Evolutionary conservation across 176 grass and related monocot species (phyloP).

Genomic region (Oryza meridionalis): DNA sequence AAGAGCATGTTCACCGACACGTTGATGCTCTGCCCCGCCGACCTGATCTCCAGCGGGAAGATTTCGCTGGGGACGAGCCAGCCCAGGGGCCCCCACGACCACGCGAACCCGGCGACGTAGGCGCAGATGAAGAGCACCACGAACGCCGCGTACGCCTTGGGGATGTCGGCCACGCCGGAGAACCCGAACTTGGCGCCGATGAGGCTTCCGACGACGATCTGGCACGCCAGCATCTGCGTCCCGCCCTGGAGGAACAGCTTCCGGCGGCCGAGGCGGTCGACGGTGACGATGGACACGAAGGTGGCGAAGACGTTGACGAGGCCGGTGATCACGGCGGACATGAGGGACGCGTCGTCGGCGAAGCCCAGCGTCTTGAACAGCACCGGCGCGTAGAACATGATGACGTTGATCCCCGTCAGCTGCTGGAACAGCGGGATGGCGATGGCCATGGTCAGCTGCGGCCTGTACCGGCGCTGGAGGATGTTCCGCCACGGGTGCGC

Average conservation of each 20-base stretch:
- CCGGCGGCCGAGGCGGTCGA: conserved; percentile 67
- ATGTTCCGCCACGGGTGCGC: conserved; percentile 79
- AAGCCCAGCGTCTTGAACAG: conserved; percentile 92
- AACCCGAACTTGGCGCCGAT: conserved; percentile 88
- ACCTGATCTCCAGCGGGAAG: conserved; percentile 96
- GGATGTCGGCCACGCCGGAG: conserved; percentile 62
- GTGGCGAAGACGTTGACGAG: conserved; percentile 91
- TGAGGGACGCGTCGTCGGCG: conserved; percentile 70
- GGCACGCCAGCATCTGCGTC: conserved; percentile 71
- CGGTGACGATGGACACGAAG: conserved; percentile 65
- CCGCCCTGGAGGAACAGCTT: conserved; percentile 87
- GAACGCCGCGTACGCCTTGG: conserved; percentile 66
- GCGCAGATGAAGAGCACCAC: conserved; percentile 94
- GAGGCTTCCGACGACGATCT: conserved; percentile 70
- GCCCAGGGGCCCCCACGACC: conserved; percentile 94
- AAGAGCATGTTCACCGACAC: conserved; percentile 94
- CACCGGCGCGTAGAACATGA: conserved; percentile 83
- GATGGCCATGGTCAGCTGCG: conserved; percentile 80
- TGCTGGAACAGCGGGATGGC: conserved; percentile 76
- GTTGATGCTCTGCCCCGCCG: conserved; percentile 93
- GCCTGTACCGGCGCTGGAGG: conserved; percentile 53
- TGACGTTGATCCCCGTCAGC: conserved; percentile 73
- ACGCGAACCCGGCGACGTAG: conserved; percentile 91
- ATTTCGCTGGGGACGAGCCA: conserved; percentile 99
- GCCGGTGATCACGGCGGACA: conserved; percentile 86